Evolutionary conservation across 768 basidiomycete genomes (phyloP).

Genomic region (Pholiota molesta): DNA sequence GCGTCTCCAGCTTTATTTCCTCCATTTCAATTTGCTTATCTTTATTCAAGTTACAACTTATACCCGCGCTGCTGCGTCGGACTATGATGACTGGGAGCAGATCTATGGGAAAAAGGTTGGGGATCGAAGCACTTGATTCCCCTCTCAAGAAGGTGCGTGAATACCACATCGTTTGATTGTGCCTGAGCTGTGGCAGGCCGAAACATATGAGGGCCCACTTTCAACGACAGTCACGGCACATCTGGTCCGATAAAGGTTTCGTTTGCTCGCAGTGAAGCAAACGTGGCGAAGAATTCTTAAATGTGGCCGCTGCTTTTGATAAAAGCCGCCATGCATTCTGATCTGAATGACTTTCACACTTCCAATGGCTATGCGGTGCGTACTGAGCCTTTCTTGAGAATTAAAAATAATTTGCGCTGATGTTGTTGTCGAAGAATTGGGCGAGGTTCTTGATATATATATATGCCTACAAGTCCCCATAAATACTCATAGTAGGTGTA

Average conservation of each 20-base stretch:
- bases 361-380: slow-evolving; percentile 5
- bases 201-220: slow-evolving; percentile 38
- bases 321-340: slow-evolving; percentile 45
- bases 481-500: background rate
- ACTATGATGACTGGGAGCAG: slow-evolving; percentile 66
- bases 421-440: background rate
- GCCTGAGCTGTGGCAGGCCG: slow-evolving; percentile 33
- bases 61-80: slow-evolving; percentile 60
- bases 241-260: slow-evolving; percentile 57
- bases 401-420: background rate
- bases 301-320: slow-evolving; percentile 43
- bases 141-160: slow-evolving; percentile 54
- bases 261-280: slow-evolving; percentile 38
- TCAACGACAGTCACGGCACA: slow-evolving; percentile 46
- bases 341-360: slow-evolving; percentile 46
- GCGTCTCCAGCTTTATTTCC: slow-evolving; percentile 15
- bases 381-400: background rate
- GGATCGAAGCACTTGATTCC: slow-evolving; percentile 59
- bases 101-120: slow-evolving; percentile 62
- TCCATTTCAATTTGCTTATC: background rate
- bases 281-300: slow-evolving; percentile 39
- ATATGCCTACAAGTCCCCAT: background rate
- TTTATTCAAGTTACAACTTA: slow-evolving; percentile 49
- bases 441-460: background rate
- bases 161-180: background rate